Evolutionary conservation across 805 yeast species (phyloP).

Genomic region (Jamesozyma piceae): DNA sequence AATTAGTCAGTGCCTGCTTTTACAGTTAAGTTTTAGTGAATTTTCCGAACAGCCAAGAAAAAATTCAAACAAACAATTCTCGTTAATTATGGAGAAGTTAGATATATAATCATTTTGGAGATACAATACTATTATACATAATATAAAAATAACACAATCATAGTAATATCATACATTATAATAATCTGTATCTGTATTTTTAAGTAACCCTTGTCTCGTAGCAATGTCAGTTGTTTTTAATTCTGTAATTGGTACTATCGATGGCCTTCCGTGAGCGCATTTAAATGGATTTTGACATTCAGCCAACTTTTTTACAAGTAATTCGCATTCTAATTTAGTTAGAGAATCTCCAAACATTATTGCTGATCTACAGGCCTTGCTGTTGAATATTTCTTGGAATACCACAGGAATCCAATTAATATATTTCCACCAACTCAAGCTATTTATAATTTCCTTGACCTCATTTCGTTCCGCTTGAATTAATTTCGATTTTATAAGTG

Average conservation of each 20-base stretch:
- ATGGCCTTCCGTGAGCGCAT: slow-evolving; percentile 85
- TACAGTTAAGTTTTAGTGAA: too few relatives aligned
- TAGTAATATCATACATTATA: too few relatives aligned
- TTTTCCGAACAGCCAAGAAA: too few relatives aligned
- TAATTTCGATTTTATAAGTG: neutral
- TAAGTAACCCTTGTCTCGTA: too few relatives aligned
- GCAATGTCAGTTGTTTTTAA: too few relatives aligned
- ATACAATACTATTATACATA: too few relatives aligned
- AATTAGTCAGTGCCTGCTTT: too few relatives aligned
- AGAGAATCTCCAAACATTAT: slow-evolving; percentile 62
- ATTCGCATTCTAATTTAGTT: slow-evolving; percentile 34
- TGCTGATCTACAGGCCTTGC: slow-evolving; percentile 60
- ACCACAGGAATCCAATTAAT: slow-evolving; percentile 41
- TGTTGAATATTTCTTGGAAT: slow-evolving; percentile 42
- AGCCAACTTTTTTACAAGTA: slow-evolving; percentile 35
- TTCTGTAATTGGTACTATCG: slow-evolving; percentile 28
- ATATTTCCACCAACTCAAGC: slow-evolving; percentile 33
- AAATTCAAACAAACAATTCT: too few relatives aligned
- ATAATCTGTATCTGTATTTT: too few relatives aligned
- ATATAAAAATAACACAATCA: too few relatives aligned
- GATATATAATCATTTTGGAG: too few relatives aligned
- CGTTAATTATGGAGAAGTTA: too few relatives aligned
- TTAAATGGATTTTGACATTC: slow-evolving; percentile 55
- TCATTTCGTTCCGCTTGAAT: neutral
- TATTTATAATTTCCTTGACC: neutral